Percentiles rank a stretch among this genome's conserved stretches.
Conservation (phyloP, 176 grass and related monocot species). For the Panicum miliaceum region DNA sequence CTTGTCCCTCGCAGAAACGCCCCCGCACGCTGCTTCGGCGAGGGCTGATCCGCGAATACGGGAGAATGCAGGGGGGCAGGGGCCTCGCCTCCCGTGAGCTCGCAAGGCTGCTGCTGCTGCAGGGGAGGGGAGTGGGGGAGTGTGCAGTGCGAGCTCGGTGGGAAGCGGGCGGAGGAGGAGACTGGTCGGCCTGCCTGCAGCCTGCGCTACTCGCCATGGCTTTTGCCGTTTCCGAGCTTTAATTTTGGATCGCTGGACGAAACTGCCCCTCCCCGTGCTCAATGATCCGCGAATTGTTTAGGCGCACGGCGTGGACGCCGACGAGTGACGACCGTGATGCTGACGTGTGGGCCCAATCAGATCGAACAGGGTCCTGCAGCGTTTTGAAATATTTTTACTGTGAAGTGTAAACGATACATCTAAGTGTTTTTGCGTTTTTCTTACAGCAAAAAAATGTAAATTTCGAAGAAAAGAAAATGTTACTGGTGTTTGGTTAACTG, state of each 20-base stretch:
- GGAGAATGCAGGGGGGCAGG: background rate
- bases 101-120: background rate
- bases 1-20: constrained; percentile 10
- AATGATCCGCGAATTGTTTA: constrained; percentile 28
- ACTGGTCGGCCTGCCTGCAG: constrained; percentile 30
- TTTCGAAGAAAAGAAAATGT: background rate
- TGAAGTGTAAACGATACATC: too few species aligned
- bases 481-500: too few species aligned
- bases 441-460: background rate
- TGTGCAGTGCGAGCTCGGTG: constrained; percentile 19
- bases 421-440: background rate
- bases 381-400: background rate
- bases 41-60: constrained; percentile 21
- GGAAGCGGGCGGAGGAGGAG: constrained; percentile 26
- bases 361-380: background rate
- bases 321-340: background rate
- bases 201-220: constrained; percentile 32
- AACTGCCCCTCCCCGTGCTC: constrained; percentile 43
- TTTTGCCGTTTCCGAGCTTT: constrained; percentile 66
- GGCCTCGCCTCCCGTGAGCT: constrained; percentile 23
- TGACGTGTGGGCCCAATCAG: background rate
- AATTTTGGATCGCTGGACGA: constrained; percentile 25
- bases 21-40: constrained; percentile 11
- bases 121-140: background rate
- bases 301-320: background rate